Evolutionary conservation across 495 filamentous ascomycete genomes (phyloP).

Genomic region (Podospora didyma): DNA sequence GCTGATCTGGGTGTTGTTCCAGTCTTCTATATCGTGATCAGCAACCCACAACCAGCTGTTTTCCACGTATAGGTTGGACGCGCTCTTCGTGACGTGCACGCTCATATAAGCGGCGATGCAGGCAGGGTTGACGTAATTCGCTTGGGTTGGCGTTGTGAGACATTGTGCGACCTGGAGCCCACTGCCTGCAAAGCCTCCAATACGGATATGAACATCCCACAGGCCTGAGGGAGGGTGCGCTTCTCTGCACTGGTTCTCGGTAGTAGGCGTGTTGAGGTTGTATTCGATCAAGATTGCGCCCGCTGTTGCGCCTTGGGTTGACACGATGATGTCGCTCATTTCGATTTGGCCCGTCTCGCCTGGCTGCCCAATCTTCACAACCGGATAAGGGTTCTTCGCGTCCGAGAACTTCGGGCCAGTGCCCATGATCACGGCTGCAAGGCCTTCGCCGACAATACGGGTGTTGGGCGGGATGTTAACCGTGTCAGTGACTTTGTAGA

Average conservation of each 20-base stretch:
- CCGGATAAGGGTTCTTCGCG: constrained; percentile 39
- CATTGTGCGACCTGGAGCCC: constrained; percentile 70
- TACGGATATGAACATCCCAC: constrained; percentile 88
- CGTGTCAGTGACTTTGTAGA: constrained; percentile 37
- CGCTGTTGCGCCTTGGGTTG: constrained; percentile 34
- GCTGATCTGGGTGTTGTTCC: constrained; percentile 67
- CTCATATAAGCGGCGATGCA: constrained; percentile 75
- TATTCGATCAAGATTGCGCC: constrained; percentile 73
- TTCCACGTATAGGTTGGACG: constrained; percentile 69
- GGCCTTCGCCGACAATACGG: constrained; percentile 38
- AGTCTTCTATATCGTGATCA: constrained; percentile 76
- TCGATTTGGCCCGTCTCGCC: constrained; percentile 53
- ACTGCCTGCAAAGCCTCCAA: constrained; percentile 76
- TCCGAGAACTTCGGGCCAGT: constrained; percentile 45
- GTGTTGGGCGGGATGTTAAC: constrained; percentile 50
- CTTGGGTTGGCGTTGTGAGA: constrained; percentile 54
- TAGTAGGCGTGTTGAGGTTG: constrained; percentile 56
- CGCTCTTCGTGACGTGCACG: constrained; percentile 71
- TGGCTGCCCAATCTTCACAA: constrained; percentile 48
- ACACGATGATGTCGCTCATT: constrained; percentile 50
- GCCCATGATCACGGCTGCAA: constrained; percentile 44
- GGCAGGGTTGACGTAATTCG: constrained; percentile 43
- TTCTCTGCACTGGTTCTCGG: constrained; percentile 27
- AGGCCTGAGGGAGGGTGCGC: constrained; percentile 66
- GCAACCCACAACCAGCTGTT: constrained; percentile 94